Evolutionary conservation across 495 filamentous ascomycete species (phyloP).

Genomic region (Sordaria brevicollis): DNA sequence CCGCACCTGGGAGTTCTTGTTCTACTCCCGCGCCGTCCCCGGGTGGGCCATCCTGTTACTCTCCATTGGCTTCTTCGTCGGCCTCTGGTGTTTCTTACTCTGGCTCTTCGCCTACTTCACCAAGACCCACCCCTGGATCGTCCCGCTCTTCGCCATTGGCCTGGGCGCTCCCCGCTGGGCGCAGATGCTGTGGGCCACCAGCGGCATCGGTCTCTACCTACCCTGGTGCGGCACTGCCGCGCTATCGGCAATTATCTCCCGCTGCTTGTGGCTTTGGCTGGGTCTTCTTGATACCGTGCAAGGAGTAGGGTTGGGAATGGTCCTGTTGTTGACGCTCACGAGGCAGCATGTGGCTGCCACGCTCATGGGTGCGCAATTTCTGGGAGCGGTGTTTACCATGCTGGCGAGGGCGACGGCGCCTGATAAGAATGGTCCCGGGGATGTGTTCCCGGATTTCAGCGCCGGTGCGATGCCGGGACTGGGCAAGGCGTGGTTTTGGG

Average conservation of each 20-base stretch:
- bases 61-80: conserved; percentile 46
- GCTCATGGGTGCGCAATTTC: conserved; percentile 44
- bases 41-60: conserved; percentile 41
- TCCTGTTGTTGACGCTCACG: conserved; percentile 48
- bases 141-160: conserved; percentile 54
- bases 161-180: conserved; percentile 51
- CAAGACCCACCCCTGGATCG: conserved; percentile 48
- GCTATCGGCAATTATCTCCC: conserved; percentile 37
- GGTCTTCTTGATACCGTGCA: conserved; percentile 53
- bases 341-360: conserved; percentile 47
- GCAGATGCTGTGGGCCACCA: conserved; percentile 52
- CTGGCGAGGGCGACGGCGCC: conserved; percentile 45
- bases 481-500: conserved; percentile 53
- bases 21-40: conserved; percentile 36
- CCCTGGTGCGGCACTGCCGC: conserved; percentile 43
- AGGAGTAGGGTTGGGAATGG: conserved; percentile 49
- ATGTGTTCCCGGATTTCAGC: conserved; percentile 50
- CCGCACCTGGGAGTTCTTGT: conserved; percentile 53
- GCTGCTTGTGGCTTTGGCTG: conserved; percentile 51
- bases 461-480: conserved; percentile 30
- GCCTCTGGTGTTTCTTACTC: conserved; percentile 41
- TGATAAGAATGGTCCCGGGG: conserved; percentile 42
- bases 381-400: conserved; percentile 46
- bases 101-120: conserved; percentile 35
- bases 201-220: conserved; percentile 42